Evolutionary conservation across 176 grass and related monocot species (phyloP).

Genomic region (Guadua angustifolia): DNA sequence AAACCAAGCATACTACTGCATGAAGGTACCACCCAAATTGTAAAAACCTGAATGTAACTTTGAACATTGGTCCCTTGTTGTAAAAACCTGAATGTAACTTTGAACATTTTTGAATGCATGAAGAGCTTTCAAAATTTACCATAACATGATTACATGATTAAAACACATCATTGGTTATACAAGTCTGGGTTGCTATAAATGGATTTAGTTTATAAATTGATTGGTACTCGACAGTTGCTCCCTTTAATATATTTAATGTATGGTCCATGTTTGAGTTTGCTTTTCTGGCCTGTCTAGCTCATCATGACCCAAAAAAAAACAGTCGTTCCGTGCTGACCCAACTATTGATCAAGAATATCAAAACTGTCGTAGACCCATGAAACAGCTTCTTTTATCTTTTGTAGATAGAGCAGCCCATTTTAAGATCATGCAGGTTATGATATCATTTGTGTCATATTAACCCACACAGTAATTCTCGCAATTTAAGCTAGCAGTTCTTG

Average conservation of each 20-base stretch:
- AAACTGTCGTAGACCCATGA: neutral
- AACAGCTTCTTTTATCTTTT: too few species aligned
- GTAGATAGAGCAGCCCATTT: too few species aligned
- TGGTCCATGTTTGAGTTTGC: neutral
- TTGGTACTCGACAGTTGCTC: neutral
- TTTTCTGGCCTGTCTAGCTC: neutral
- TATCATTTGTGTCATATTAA: neutral
- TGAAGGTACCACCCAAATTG: conserved; percentile 2
- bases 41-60: too few species aligned
- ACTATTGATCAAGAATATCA: neutral
- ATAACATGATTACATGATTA: neutral
- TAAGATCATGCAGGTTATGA: neutral
- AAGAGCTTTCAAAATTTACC: neutral
- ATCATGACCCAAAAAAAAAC: neutral
- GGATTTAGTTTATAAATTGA: neutral
- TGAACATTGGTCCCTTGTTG: too few species aligned
- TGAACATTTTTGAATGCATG: neutral
- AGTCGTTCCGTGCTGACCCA: neutral
- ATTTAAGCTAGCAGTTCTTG: neutral
- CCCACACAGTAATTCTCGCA: neutral
- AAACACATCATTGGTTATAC: too few species aligned
- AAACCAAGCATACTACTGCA: neutral
- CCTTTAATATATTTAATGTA: too few species aligned
- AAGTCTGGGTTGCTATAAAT: too few species aligned
- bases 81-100: neutral